A percentile compares a stretch with the other conserved stretches of the same genome.
These are phyloP conservation scores for Apiospora phragmitis DNA, from an alignment of 2,329 filamentous ascomycete species.

Conservation along the genomic window DNA sequence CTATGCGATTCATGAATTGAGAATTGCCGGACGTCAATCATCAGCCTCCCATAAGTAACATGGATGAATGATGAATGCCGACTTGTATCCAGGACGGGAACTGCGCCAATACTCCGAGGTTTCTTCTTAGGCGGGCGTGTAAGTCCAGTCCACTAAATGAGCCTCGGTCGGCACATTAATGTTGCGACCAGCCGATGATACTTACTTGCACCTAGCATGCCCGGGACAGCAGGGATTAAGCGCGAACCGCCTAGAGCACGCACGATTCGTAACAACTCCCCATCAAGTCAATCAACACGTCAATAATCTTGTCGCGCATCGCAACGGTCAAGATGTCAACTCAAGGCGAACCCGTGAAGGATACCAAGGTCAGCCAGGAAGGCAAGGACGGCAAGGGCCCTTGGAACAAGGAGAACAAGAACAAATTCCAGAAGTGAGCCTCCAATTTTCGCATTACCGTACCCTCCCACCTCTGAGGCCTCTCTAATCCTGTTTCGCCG, in stretches of 20 bases:
- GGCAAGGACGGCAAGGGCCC: conserved; percentile 33
- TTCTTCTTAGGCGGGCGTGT: neutral
- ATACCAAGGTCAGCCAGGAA: neutral
- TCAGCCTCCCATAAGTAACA: neutral
- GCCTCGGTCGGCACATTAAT: conserved; percentile 4
- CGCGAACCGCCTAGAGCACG: neutral
- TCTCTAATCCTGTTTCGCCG: conserved; percentile 7
- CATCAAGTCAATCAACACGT: neutral
- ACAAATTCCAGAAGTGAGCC: conserved; percentile 65
- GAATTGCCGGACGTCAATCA: neutral
- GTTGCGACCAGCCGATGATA: conserved; percentile 3
- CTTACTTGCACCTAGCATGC: neutral
- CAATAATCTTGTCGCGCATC: neutral
- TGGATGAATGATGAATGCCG: neutral
- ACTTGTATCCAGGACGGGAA: neutral
- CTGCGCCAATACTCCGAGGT: neutral
- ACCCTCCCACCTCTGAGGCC: neutral
- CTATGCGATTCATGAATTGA: neutral
- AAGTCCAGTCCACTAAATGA: neutral
- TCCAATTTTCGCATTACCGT: neutral
- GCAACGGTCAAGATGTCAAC: conserved; percentile 25
- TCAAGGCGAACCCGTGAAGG: conserved; percentile 11
- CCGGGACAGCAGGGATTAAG: neutral
- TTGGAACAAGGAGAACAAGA: conserved; percentile 60
- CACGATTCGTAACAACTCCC: neutral